Evolutionary conservation across 805 yeast genomes (phyloP), one percentile per base, ranked within the genome.

Genomic region (Candida yuanshanica): DNA sequence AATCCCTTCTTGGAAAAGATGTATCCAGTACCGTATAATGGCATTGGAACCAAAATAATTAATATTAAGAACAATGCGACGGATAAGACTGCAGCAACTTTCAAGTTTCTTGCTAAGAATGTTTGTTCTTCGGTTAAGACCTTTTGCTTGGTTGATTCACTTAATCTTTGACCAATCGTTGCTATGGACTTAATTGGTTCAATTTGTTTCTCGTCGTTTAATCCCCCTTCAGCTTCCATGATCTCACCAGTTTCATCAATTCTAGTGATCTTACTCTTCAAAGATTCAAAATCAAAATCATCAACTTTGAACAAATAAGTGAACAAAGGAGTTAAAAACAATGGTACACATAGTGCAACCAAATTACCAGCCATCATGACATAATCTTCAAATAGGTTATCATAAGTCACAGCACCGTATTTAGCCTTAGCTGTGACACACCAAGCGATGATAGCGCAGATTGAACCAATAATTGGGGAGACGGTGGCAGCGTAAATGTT

Each of bases 331-430:
- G 80, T 66, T 42, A 80, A 70, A 14, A 88, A 61, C 14, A 75
- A 55, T 9, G 96, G 95, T 2, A 90, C 74, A 40, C 79, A 67
- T 46, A 89, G 65, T 0, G 96, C 91, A 39, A 87, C 89, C 36
- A 87, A 79, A 61, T 89, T 89, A 45, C 96, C 96, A 4, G 82
- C 80, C 47, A 88, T 70, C 96, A 90, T 90, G 32, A 96, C 83
- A 57, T 85, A 75, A 60, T 90, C 95, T 48, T 72, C 75, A 50
- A 91, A 93, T n/a, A 95, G 78, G 42, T 61, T 65, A 59, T 69
- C 65, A 35, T 72, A 72, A 7, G 72, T 72, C 34, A 75, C 64
- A 4, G 59, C 49, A 27, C 73, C 72, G 43, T 59, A 65, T 35
- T 66, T 51, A 4, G 66, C 62, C 47, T 69, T 74, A 8, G 80